Evolutionary conservation across 352 stramenopile species (phyloP).

Genomic region (Pythium chondricola): DNA sequence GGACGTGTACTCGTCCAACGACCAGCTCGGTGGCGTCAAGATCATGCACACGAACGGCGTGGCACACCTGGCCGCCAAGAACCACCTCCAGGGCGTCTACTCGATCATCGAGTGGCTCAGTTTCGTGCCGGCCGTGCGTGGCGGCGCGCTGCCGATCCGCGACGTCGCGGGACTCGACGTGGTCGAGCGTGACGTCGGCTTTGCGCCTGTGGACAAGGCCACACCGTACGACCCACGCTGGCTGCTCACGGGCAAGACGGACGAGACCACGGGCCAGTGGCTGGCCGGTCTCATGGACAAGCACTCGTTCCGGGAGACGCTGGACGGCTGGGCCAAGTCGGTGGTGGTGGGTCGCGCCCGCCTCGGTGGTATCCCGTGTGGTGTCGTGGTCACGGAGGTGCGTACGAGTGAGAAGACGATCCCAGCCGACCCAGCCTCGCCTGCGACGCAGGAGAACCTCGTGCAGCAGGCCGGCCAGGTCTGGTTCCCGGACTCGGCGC

Average conservation of each 20-base stretch:
- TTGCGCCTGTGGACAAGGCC: constrained; percentile 87
- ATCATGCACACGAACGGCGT: constrained; percentile 99
- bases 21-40: constrained; percentile 98
- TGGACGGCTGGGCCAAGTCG: constrained; percentile 99
- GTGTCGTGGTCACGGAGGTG: constrained; percentile 98
- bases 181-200: constrained; percentile 88
- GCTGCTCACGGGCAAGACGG: constrained; percentile 84
- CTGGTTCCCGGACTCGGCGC: constrained; percentile 99
- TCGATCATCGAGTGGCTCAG: constrained; percentile 98
- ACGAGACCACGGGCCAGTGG: constrained; percentile 79
- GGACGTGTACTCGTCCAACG: constrained; percentile 99
- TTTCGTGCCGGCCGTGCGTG: constrained; percentile 94
- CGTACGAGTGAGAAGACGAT: constrained; percentile 95
- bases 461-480: constrained; percentile 98
- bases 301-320: constrained; percentile 97
- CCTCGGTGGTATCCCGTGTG: constrained; percentile 97
- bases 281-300: constrained; percentile 97
- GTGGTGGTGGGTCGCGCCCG: constrained; percentile 97
- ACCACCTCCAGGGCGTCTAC: constrained; percentile 95
- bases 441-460: constrained; percentile 95
- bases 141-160: constrained; percentile 76
- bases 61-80: constrained; percentile 95
- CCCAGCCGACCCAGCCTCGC: constrained; percentile 96
- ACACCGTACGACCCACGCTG: constrained; percentile 95
- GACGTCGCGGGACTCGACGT: constrained; percentile 79